Evolutionary conservation across 306 rosid genomes (phyloP), one percentile per base, ranked within the genome.

Genomic region (Crataegus laevigata): DNA sequence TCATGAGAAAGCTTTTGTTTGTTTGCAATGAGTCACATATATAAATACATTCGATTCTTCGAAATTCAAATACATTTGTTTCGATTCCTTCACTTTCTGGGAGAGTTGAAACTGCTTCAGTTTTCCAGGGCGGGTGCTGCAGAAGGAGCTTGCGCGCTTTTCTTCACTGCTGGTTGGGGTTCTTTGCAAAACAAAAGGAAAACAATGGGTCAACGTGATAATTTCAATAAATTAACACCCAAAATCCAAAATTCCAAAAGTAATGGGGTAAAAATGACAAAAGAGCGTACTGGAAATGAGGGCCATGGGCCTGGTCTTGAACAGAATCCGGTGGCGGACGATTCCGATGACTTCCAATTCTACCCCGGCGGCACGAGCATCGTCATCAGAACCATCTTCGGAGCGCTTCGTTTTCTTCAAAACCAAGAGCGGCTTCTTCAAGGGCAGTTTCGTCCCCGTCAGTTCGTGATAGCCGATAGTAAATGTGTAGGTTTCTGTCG

Each of bases 261-360:
- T 22, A 63, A 3, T 7, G 52, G 4, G 13, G 51, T 11, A n/a
- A 5, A 34, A 32, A 17, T 4, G 42, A 11, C 14, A 6, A 28
- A 17, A 78, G 2, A 21, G 59, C 11, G 32, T 83, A 87, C 96
- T 90, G 72, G 98, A 91, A 80, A 94, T 91, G 45, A 94, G 81
- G 79, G 93, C 96, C 78, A 80, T 90, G 6, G 98, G 98, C 80
- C 96, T 88, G 77, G 81, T 89, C 84, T 92, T 94, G 94, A 94
- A 91, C 83, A 94, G 59, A 85, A 91, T 89, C 82, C 84, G 81
- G 50, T 87, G 91, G 62, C 96, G 80, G 67, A 91, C 86, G 73
- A 94, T 78, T 76, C 97, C 98, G 59, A 89, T 67, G 70, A 91
- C 98, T 69, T 89, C 84, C 72, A 94, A 79, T 63, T 90, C 96